Conservation (phyloP, 2,329 filamentous ascomycete species). For the Cladobotryum mycophilum region DNA sequence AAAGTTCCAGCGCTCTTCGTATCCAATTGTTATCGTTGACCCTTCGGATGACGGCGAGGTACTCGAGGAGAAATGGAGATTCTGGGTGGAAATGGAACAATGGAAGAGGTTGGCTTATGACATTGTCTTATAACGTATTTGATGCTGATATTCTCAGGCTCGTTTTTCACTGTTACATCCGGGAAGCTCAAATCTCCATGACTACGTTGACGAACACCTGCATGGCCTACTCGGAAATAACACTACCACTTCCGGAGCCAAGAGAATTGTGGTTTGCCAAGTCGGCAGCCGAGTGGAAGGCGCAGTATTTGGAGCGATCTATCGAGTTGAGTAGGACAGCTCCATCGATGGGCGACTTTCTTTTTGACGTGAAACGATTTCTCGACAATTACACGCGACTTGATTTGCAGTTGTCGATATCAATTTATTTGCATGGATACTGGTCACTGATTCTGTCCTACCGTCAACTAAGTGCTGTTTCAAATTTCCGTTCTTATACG, state of each 20-base stretch:
- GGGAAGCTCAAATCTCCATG: slow-evolving; percentile 63
- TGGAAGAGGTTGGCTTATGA: slow-evolving; percentile 49
- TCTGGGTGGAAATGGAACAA: slow-evolving; percentile 58
- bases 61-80: slow-evolving; percentile 58
- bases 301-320: slow-evolving; percentile 43
- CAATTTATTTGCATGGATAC: slow-evolving; percentile 58
- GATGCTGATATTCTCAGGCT: slow-evolving; percentile 36
- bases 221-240: slow-evolving; percentile 64
- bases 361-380: slow-evolving; percentile 51
- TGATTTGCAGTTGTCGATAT: slow-evolving; percentile 50
- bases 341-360: slow-evolving; percentile 49
- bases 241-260: slow-evolving; percentile 57
- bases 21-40: slow-evolving; percentile 44
- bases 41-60: slow-evolving; percentile 48
- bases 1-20: slow-evolving; percentile 51
- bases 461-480: slow-evolving; percentile 50
- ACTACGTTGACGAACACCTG: slow-evolving; percentile 57
- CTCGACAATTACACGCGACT: slow-evolving; percentile 42
- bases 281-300: slow-evolving; percentile 59
- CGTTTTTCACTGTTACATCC: slow-evolving; percentile 57
- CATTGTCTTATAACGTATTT: background rate
- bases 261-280: slow-evolving; percentile 60
- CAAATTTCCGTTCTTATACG: slow-evolving; percentile 42
- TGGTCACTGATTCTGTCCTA: slow-evolving; percentile 63
- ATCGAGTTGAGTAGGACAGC: slow-evolving; percentile 34